Conservation (phyloP, 352 stramenopile genomes). For the Phytophthora constricta region DNA sequence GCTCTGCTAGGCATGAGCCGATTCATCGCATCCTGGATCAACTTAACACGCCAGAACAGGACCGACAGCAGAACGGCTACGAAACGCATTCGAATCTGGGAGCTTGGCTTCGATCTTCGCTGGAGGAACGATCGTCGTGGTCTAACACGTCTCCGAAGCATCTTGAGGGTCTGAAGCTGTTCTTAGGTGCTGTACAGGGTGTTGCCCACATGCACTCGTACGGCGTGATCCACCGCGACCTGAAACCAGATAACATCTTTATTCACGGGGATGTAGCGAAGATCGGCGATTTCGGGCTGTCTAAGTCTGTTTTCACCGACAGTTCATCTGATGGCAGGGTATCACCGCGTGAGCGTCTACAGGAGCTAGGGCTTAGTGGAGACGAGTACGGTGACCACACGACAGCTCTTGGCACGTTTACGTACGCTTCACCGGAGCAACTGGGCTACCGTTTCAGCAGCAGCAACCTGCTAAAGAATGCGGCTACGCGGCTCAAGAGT, state of each 20-base stretch:
- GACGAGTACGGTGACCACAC: conserved; percentile 66
- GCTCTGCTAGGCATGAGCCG: conserved; percentile 39
- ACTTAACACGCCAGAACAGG: conserved; percentile 38
- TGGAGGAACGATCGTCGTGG: conserved; percentile 54
- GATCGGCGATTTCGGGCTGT: conserved; percentile 74
- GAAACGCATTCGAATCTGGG: conserved; percentile 67
- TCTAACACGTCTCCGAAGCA: conserved; percentile 52
- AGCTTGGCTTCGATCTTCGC: conserved; percentile 73
- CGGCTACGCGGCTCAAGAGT: conserved; percentile 63
- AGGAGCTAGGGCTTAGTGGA: conserved; percentile 30
- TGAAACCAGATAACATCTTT: conserved; percentile 83
- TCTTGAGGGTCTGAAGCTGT: conserved; percentile 65
- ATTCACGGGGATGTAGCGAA: conserved; percentile 69
- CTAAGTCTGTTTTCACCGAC: conserved; percentile 62
- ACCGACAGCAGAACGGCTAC: conserved; percentile 30
- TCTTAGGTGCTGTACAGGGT: conserved; percentile 67
- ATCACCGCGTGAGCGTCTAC: conserved; percentile 27
- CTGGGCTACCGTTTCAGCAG: conserved; percentile 66
- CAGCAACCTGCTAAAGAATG: conserved; percentile 45
- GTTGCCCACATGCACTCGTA: conserved; percentile 81
- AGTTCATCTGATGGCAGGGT: conserved; percentile 16
- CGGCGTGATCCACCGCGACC: conserved; percentile 75
- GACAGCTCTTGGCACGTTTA: conserved; percentile 82
- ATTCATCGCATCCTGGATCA: conserved; percentile 56
- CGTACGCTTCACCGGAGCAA: conserved; percentile 89